These are phyloP conservation scores for Tuctoria greenei DNA, from an alignment of 176 grass and related monocot genomes.

Conservation along the genomic window DNA sequence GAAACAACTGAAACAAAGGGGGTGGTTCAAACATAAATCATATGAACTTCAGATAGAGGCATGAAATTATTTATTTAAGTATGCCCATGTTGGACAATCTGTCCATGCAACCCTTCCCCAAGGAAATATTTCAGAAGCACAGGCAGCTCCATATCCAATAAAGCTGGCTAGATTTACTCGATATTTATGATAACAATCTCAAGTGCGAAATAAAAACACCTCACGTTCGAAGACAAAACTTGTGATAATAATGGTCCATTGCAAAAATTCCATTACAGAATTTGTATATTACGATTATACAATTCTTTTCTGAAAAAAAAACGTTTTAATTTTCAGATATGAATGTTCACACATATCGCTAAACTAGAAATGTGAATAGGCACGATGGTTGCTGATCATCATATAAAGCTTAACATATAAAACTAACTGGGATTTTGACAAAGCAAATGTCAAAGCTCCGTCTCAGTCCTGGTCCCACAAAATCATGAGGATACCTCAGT, in stretches of 20 bases:
- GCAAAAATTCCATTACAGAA: neutral
- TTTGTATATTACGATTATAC: neutral
- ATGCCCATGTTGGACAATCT: neutral
- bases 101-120: neutral
- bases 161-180: neutral
- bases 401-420: neutral
- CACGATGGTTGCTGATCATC: neutral
- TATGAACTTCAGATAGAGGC: neutral
- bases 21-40: neutral
- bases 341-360: slow-evolving; percentile 8
- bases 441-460: neutral
- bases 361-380: neutral
- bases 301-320: slow-evolving; percentile 1
- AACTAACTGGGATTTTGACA: slow-evolving; percentile 16
- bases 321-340: neutral
- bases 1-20: neutral
- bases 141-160: neutral
- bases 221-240: neutral
- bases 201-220: neutral
- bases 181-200: slow-evolving; percentile 8
- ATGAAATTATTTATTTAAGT: neutral
- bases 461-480: neutral
- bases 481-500: neutral
- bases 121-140: slow-evolving; percentile 3
- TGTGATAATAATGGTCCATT: neutral